These are phyloP conservation scores for Pyricularia sp. DNA, from an alignment of 2,329 filamentous ascomycete genomes.

Conservation along the genomic window DNA sequence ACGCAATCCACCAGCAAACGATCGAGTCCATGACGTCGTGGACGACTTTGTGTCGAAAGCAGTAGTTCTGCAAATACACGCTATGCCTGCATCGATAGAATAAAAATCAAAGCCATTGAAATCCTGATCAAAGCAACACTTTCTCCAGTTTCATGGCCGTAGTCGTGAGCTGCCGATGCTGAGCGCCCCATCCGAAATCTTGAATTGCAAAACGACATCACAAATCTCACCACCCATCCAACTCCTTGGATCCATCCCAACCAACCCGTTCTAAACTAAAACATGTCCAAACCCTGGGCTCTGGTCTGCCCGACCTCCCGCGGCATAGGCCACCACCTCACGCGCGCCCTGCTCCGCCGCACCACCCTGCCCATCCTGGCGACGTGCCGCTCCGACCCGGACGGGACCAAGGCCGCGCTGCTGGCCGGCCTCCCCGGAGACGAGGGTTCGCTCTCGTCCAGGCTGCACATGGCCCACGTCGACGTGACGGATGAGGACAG, in stretches of 20 bases:
- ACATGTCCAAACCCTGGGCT: conserved; percentile 40
- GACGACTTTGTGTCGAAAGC: neutral
- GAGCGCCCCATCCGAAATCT: neutral
- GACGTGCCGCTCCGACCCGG: conserved; percentile 28
- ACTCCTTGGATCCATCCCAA: neutral
- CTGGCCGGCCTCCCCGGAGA: conserved; percentile 14
- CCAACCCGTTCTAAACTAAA: too few species aligned
- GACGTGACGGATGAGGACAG: conserved; percentile 52
- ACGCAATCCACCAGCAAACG: neutral
- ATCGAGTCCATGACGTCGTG: neutral
- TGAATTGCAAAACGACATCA: neutral
- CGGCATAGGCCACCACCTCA: conserved; percentile 39
- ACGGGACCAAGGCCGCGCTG: conserved; percentile 23
- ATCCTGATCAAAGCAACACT: neutral
- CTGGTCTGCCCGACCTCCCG: conserved; percentile 36
- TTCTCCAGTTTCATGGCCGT: neutral
- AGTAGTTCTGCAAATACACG: neutral
- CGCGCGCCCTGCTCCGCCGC: conserved; percentile 35
- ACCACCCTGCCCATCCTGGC: conserved; percentile 39
- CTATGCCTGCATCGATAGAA: neutral
- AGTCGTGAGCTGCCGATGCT: neutral
- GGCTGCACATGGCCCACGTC: conserved; percentile 28
- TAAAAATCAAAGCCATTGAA: neutral
- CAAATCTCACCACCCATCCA: neutral
- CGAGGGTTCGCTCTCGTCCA: conserved; percentile 10